Percentiles rank a stretch among this genome's conserved stretches.
These are phyloP conservation scores for Plicaturopsis crispa DNA, from an alignment of 768 basidiomycete genomes.

Conservation along the genomic window DNA sequence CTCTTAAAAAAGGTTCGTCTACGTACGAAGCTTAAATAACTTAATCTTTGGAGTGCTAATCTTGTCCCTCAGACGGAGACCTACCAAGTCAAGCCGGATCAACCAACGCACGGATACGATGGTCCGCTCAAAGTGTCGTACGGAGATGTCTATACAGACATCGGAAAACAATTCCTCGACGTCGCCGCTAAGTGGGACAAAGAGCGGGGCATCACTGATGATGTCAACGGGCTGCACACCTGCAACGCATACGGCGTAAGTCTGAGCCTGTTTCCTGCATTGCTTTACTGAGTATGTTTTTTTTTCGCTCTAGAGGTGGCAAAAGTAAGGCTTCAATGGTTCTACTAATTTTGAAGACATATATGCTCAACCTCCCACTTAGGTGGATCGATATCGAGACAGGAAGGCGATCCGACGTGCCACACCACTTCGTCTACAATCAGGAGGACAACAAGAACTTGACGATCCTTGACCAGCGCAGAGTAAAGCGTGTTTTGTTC, in stretches of 20 bases:
- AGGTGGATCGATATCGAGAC: constrained; percentile 49
- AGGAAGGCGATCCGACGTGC: constrained; percentile 49
- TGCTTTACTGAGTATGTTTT: too few species aligned
- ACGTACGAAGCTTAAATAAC: not conserved
- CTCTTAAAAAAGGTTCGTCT: constrained; percentile 44
- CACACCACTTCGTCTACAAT: constrained; percentile 46
- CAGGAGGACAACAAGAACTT: constrained; percentile 36
- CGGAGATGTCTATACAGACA: constrained; percentile 27
- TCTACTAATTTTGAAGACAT: not conserved
- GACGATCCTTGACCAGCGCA: constrained; percentile 28
- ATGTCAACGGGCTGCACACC: constrained; percentile 30
- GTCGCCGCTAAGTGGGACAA: constrained; percentile 41
- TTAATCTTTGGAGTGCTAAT: not conserved
- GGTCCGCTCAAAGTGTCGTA: constrained; percentile 43
- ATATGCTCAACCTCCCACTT: not conserved
- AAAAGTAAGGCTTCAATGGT: constrained; percentile 28
- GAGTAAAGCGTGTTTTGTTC: constrained; percentile 41
- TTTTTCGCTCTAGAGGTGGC: constrained; percentile 35
- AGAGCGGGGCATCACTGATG: constrained; percentile 33
- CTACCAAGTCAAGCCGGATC: constrained; percentile 21
- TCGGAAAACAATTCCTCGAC: constrained; percentile 39
- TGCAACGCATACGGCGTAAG: constrained; percentile 8
- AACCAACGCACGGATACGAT: constrained; percentile 34
- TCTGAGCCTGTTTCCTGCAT: not conserved
- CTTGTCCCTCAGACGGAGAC: constrained; percentile 24